Base-by-base conservation (phyloP, 768 basidiomycete species). In the Trametes elegans region DNA sequence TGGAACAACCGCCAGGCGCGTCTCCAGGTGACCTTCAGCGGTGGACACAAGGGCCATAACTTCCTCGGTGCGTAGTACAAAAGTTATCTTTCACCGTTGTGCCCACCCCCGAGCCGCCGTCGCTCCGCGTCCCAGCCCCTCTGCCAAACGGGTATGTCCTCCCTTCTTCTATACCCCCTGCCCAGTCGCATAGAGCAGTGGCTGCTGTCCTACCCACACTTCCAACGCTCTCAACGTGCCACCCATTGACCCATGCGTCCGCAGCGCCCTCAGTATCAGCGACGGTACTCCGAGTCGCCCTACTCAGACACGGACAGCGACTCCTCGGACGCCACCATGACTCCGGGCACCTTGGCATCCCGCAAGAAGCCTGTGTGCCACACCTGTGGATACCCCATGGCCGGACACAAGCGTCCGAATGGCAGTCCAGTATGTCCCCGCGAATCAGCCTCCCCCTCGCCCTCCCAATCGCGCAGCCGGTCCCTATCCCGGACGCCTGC, bases 341-440 rank as follows among this genome's bases (percentile, higher is more conserved):
- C 44, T 39, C 51, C 48, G 29, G 39, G 55, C 35, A 19, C 49
- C 26, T 38, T 38, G 29, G 41, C 28, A 42, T 11, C 28, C 27
- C 57, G 73, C 72, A 71, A 67, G 56, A 64, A 62, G 23, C 73
- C 70, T 18, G 52, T 61, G 27, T 75, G 74, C 49, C 70, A 61
- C 27, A 65, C 61, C 7, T 75, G 74, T 48, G 66, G 66, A 14
- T 47, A 60, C 3, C 72, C 67, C 38, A 75, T 75, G 74, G 69
- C 65, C 3, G 74, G 74, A 10, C 74, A 75, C 66, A 73, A 68
- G 57, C 71, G 74, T 16, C 68, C 59, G 4, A 28, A 63, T 41
- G 71, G 72, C 29, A 39, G 49, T 24, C 68, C 62, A 27, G 52
- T 72, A 36, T 75, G 74, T 46, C 72, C 72, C 21, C 57, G 55